A percentile compares a stretch with the other conserved stretches of the same genome.
These are phyloP conservation scores for Geum urbanum DNA, from an alignment of 306 rosid genomes.

Conservation along the genomic window DNA sequence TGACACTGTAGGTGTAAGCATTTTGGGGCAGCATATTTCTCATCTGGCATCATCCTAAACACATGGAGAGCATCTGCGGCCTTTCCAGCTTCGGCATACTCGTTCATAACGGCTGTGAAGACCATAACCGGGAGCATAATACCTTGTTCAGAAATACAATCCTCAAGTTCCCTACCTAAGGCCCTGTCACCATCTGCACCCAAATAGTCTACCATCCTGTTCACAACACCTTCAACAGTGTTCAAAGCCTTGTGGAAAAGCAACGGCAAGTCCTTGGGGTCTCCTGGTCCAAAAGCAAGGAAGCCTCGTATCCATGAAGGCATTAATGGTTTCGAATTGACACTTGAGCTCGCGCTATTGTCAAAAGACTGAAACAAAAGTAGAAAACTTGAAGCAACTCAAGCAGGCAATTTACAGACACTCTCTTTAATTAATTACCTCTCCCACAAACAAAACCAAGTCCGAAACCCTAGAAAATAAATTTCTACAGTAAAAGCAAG, in stretches of 20 bases:
- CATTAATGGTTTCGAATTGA: background rate
- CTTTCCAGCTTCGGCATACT: background rate
- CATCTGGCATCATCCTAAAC: background rate
- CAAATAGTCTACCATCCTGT: background rate
- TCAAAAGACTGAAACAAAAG: too few species aligned
- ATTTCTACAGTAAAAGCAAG: too few species aligned
- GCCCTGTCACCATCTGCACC: background rate
- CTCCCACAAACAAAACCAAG: too few species aligned
- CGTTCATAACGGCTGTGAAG: background rate
- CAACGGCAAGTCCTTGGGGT: background rate
- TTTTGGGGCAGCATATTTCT: conserved; percentile 26
- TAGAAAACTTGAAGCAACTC: too few species aligned
- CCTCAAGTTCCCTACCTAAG: background rate
- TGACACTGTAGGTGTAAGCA: conserved; percentile 62
- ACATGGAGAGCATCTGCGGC: background rate
- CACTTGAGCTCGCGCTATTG: too few species aligned
- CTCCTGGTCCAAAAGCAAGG: background rate
- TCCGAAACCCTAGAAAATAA: too few species aligned
- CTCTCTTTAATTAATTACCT: too few species aligned
- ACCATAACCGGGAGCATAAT: background rate
- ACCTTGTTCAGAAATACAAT: background rate
- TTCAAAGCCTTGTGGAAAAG: background rate
- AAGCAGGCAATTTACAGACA: too few species aligned
- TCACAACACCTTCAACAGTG: background rate
- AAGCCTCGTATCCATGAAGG: background rate